These are phyloP conservation scores for Sordaria brevicollis DNA, from an alignment of 495 filamentous ascomycete species.

Conservation along the genomic window DNA sequence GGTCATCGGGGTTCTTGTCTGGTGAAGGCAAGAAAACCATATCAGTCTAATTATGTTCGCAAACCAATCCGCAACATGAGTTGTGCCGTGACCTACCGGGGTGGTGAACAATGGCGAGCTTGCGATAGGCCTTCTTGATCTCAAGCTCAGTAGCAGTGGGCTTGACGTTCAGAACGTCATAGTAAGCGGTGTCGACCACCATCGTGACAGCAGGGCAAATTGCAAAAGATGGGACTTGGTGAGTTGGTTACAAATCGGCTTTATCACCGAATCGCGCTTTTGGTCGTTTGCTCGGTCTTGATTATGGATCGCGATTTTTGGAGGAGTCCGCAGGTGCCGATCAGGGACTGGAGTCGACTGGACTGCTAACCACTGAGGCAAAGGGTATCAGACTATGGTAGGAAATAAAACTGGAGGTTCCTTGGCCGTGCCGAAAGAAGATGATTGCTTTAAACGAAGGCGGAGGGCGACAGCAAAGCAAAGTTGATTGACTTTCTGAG, in stretches of 20 bases:
- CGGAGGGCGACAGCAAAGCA: slow-evolving; percentile 1
- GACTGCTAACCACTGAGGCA: background rate
- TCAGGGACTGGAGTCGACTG: no score
- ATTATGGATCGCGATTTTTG: background rate
- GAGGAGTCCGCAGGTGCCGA: background rate
- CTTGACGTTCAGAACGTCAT: slow-evolving; percentile 82
- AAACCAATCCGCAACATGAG: background rate
- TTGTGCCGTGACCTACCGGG: slow-evolving; percentile 33
- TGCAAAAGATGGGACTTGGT: background rate
- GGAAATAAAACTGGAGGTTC: background rate
- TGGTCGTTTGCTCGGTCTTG: background rate
- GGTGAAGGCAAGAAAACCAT: background rate
- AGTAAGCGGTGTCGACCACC: slow-evolving; percentile 81
- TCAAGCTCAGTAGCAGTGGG: slow-evolving; percentile 87
- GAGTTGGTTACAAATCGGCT: background rate
- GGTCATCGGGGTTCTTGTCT: slow-evolving; percentile 98
- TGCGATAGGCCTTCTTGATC: slow-evolving; percentile 99
- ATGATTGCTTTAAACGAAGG: background rate
- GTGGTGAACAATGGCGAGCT: slow-evolving; percentile 72
- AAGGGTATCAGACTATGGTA: background rate
- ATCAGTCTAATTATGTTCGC: slow-evolving; percentile 1
- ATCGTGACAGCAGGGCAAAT: slow-evolving; percentile 32
- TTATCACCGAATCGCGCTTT: background rate
- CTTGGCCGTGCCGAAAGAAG: background rate
- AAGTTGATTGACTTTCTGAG: background rate